A percentile compares a stretch with the other conserved stretches of the same genome.
These are phyloP conservation scores for Microcyclospora tardicrescens DNA, from an alignment of 2,329 filamentous ascomycete species.

Conservation along the genomic window DNA sequence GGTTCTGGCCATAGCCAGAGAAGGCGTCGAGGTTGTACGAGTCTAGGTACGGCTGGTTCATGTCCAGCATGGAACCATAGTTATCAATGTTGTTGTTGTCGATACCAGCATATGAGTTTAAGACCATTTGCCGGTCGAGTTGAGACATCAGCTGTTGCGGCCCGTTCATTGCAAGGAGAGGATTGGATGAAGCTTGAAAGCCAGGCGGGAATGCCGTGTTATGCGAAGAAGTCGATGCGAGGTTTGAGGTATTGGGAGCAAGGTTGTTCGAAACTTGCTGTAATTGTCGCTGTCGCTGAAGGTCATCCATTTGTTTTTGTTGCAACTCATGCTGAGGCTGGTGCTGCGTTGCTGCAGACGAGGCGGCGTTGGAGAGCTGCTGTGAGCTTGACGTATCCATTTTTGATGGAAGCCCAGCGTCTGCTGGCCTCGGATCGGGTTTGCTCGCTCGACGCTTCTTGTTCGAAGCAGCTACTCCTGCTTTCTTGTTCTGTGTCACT, in stretches of 20 bases:
- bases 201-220: slow-evolving; percentile 31
- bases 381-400: too few relatives aligned
- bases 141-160: slow-evolving; percentile 45
- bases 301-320: slow-evolving; percentile 7
- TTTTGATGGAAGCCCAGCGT: neutral
- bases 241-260: slow-evolving; percentile 1
- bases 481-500: slow-evolving; percentile 6
- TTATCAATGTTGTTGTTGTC: slow-evolving; percentile 20
- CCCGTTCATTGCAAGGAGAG: slow-evolving; percentile 14
- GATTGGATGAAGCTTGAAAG: slow-evolving; percentile 19
- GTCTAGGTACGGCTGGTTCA: slow-evolving; percentile 5
- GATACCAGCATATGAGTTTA: slow-evolving; percentile 53
- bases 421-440: slow-evolving; percentile 8
- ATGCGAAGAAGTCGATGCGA: slow-evolving; percentile 19
- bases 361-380: neutral
- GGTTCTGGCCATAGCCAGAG: slow-evolving; percentile 2
- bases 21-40: slow-evolving; percentile 1
- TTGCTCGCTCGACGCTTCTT: slow-evolving; percentile 8
- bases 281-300: slow-evolving; percentile 1
- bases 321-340: slow-evolving; percentile 6
- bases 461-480: neutral
- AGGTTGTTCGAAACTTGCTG: slow-evolving; percentile 14
- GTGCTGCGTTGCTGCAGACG: slow-evolving; percentile 12
- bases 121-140: slow-evolving; percentile 63
- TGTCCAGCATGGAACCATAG: slow-evolving; percentile 16